These are phyloP conservation scores for Aureobasidium sp. DNA, from an alignment of 2,329 filamentous ascomycete genomes.

Conservation along the genomic window DNA sequence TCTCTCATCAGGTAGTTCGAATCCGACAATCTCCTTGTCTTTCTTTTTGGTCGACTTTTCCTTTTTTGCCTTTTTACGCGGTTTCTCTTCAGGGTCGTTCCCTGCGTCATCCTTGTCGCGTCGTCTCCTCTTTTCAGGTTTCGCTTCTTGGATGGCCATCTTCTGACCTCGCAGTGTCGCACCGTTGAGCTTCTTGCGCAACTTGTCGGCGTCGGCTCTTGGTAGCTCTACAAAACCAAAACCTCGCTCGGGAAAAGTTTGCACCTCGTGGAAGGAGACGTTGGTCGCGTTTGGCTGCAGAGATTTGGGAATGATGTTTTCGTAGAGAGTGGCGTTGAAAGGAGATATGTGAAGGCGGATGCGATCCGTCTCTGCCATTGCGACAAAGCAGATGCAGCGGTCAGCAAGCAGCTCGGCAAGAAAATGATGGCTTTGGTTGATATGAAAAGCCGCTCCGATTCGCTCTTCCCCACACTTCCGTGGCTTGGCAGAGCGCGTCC, in stretches of 20 bases:
- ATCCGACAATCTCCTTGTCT: conserved; percentile 54
- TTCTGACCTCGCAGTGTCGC: conserved; percentile 77
- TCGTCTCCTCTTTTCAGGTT: conserved; percentile 51
- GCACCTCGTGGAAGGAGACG: conserved; percentile 78
- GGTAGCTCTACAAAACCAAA: conserved; percentile 90
- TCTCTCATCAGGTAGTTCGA: conserved; percentile 64
- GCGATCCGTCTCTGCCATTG: conserved; percentile 20
- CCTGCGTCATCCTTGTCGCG: conserved; percentile 24
- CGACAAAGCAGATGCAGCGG: not conserved
- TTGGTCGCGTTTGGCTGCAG: conserved; percentile 62
- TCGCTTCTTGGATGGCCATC: conserved; percentile 75
- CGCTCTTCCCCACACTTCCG: not conserved
- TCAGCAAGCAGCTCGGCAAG: not conserved
- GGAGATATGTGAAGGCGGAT: conserved; percentile 80
- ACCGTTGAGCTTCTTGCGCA: conserved; percentile 87
- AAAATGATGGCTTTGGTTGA: not conserved
- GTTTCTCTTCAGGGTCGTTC: conserved; percentile 28
- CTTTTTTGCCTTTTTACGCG: conserved; percentile 37
- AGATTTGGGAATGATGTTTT: conserved; percentile 62
- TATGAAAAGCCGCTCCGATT: conserved; percentile 4
- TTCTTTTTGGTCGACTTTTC: conserved; percentile 48
- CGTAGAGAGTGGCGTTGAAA: conserved; percentile 66
- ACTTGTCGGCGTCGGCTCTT: conserved; percentile 72
- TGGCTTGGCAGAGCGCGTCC: not conserved
- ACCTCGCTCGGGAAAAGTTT: conserved; percentile 81